Base-by-base conservation (phyloP, 192 early-diverging fungal species). In the Linnemannia hyalina region DNA sequence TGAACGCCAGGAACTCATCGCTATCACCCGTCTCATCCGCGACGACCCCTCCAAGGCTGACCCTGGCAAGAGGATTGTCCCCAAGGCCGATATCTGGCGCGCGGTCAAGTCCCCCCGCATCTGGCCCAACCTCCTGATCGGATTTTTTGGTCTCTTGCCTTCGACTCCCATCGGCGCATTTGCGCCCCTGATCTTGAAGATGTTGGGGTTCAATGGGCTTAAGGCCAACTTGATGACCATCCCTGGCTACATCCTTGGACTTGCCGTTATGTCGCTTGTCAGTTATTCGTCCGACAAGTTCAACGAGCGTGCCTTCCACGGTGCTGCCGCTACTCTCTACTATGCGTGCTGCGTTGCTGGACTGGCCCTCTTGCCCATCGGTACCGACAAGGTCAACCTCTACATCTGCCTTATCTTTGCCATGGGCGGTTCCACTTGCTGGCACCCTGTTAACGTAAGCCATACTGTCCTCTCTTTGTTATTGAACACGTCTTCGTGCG, bases 11-110 rank as follows among this genome's bases (percentile, higher is more conserved):
- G 84, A 84, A 26, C 71, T 83, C 36, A 93, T 94, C 79, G 92
- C 91, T 6, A 87, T 93, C 36, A 92, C 92, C 4, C 89, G 93
- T n/a, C 74, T 94, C 22, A 77, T 94, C 68, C 89, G 91, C 16
- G 93, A 94, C 69, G 93, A 94, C 68, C 88, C 89, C 15, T 78
- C 82, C 29, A 94, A 94, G 80, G 84, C 72, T 6, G 89, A 89
- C 15, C 85, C 88, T 20, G 44, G 75, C 23, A 89, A 89, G 35
- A 74, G 60, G 44, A 77, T 88, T 16, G 89, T 91, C 44, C 73
- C 82, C 32, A 80, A 72, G 11, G 74, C 40, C 0, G 83, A 87
- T 36, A 42, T 88, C 18, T 80, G 76, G 83, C 80, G 78, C 36
- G 82, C 87, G 0, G 26, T 87, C 6, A 52, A 41, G 36, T 81